Base-by-base conservation (phyloP, 1,284 basidiomycete genomes). In the Leccinum insolens region DNA sequence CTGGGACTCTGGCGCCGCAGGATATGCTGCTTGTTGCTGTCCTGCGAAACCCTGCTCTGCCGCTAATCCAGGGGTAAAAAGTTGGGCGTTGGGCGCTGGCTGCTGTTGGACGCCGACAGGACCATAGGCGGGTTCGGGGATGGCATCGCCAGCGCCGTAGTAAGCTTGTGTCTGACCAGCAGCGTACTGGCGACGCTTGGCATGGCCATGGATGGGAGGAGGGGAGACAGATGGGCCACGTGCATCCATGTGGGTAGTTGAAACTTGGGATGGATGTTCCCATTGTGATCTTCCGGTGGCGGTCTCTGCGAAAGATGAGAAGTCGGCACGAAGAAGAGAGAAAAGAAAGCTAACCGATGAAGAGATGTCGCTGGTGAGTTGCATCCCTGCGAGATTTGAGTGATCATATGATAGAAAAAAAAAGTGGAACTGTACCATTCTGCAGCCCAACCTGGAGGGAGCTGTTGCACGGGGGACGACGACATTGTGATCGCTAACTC, bases 391-490 rank as follows among this genome's bases (percentile, higher is more conserved):
- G 73, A 44, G 73, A 65, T 20, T 60, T 68, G 5, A 62, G 68
- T 15, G 22, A 64, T 20, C 9, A 15, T 55, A 0, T 2, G 31
- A 12, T 2, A 7, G 4, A 15, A 0, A 5, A 0, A 7, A n/a
- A 2, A 28, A 1, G 31, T 8, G 34, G 7, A n/a, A 61, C 61
- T 12, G 61, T 77, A 94, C 95, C 95, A 96, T 84, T 96, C 92
- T 76, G 93, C 89, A 72, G 86, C 85, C 95, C 95, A 97, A 64
- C 95, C 95, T 70, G 91, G 91, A 70, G 95, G 95, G 62, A 97
- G 82, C 78, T 92, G 88, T 76, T 89, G 86, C 70, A 82, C 81
- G 71, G 89, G 88, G 71, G 89, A 87, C 66, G 49, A 52, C 8
- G 90, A 85, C 91, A 93, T 92, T 17, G 49, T 49, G 52, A 63